phyloP scores from a whole-genome alignment of 2,329 filamentous ascomycete genomes.

The Sclerotinia minor region DNA sequence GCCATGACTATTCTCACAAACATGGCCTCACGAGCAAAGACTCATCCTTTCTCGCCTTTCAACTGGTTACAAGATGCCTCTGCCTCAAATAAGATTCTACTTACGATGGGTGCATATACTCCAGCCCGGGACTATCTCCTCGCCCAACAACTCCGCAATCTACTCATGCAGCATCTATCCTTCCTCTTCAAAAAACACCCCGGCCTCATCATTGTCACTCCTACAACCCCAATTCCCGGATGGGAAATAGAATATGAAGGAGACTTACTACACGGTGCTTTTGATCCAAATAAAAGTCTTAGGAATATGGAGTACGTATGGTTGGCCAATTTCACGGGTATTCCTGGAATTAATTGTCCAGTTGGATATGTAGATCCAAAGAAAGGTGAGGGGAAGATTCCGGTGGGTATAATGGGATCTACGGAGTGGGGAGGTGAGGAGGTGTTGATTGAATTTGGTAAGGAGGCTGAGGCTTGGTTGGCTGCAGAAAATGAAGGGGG shows the following conservation, averaged over 20 bases:
- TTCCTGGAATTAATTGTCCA: constrained; percentile 72
- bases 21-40: constrained; percentile 50
- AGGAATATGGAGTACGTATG: constrained; percentile 83
- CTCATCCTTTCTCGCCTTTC: constrained; percentile 14
- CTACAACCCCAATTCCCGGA: constrained; percentile 73
- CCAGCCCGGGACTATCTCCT: constrained; percentile 69
- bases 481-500: constrained; percentile 48
- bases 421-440: constrained; percentile 69
- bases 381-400: constrained; percentile 55
- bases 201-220: constrained; percentile 75
- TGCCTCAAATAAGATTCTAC: constrained; percentile 67
- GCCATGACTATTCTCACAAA: constrained; percentile 76
- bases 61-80: constrained; percentile 59
- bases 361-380: constrained; percentile 62
- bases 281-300: constrained; percentile 71
- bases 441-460: constrained; percentile 60
- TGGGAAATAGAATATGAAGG: constrained; percentile 59
- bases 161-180: constrained; percentile 78
- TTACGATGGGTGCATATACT: constrained; percentile 64
- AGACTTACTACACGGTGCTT: constrained; percentile 69
- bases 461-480: constrained; percentile 57
- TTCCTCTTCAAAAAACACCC: constrained; percentile 69
- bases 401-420: constrained; percentile 63
- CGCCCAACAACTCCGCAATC: constrained; percentile 69
- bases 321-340: constrained; percentile 79